Evolutionary conservation across 345 rosid genomes (phyloP).

Genomic region (Syzygium grande): DNA sequence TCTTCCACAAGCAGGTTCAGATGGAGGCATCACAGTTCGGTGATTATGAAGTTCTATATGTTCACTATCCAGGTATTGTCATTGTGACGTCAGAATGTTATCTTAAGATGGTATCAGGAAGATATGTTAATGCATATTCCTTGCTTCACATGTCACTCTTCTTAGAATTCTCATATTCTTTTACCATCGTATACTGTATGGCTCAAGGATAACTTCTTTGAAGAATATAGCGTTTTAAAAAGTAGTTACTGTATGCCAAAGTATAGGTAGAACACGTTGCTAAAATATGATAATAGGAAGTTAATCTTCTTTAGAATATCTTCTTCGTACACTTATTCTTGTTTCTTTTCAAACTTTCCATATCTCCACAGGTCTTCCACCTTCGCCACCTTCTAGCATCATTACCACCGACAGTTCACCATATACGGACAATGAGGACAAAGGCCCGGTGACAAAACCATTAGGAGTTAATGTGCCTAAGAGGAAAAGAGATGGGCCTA

Average conservation of each 20-base stretch:
- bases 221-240: background rate
- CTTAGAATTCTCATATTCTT: background rate
- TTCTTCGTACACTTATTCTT: background rate
- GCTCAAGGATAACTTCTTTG: background rate
- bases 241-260: background rate
- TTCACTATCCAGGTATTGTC: conserved; percentile 50
- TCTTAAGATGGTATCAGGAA: background rate
- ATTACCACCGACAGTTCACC: conserved; percentile 27
- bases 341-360: background rate
- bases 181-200: background rate
- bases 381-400: conserved; percentile 48
- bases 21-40: conserved; percentile 45
- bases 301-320: background rate
- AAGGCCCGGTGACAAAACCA: conserved; percentile 37
- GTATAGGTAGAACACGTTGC: background rate
- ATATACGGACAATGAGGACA: conserved; percentile 14
- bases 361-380: conserved; percentile 38
- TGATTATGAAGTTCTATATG: conserved; percentile 45
- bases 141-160: background rate
- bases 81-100: background rate
- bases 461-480: conserved; percentile 46
- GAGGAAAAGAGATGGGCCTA: conserved; percentile 20
- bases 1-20: conserved; percentile 37
- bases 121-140: background rate
- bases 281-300: background rate